Evolutionary conservation across 257 asterid species (phyloP).

Genomic region (Solanum commersonii): DNA sequence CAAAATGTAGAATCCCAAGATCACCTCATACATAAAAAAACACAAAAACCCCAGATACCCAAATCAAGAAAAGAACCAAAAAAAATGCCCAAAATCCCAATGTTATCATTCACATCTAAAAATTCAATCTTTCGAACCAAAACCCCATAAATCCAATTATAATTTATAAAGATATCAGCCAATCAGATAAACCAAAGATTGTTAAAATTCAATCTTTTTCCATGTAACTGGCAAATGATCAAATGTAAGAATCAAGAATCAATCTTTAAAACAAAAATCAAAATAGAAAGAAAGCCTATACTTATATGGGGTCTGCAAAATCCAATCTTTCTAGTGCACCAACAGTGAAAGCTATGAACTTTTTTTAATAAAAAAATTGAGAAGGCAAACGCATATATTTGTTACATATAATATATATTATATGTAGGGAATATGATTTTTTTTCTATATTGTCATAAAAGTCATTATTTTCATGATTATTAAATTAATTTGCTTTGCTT

Average conservation of each 20-base stretch:
- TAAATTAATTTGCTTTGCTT: not conserved
- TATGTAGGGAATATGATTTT: not conserved
- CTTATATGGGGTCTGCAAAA: conserved; percentile 18
- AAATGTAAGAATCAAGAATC: not conserved
- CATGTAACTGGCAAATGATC: conserved; percentile 1
- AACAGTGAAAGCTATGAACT: conserved; percentile 15
- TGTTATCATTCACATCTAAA: not conserved
- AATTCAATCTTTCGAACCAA: not conserved
- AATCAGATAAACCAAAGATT: not conserved
- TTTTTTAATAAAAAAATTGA: not conserved
- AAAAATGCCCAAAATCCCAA: not conserved
- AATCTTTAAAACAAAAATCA: conserved; percentile 1
- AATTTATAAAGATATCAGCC: not conserved
- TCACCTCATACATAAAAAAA: not conserved
- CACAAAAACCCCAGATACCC: conserved; percentile 7
- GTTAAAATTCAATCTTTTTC: not conserved
- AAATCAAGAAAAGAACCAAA: conserved; percentile 3
- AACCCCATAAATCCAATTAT: not conserved
- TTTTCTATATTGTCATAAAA: not conserved
- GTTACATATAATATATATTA: not conserved
- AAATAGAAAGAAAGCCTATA: not conserved
- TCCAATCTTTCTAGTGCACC: conserved; percentile 1
- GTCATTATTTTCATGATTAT: conserved; percentile 12
- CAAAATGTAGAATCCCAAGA: conserved; percentile 8
- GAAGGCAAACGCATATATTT: not conserved